phyloP scores from a whole-genome alignment of 805 yeast genomes.

The Diddensiella santjacobensis region DNA sequence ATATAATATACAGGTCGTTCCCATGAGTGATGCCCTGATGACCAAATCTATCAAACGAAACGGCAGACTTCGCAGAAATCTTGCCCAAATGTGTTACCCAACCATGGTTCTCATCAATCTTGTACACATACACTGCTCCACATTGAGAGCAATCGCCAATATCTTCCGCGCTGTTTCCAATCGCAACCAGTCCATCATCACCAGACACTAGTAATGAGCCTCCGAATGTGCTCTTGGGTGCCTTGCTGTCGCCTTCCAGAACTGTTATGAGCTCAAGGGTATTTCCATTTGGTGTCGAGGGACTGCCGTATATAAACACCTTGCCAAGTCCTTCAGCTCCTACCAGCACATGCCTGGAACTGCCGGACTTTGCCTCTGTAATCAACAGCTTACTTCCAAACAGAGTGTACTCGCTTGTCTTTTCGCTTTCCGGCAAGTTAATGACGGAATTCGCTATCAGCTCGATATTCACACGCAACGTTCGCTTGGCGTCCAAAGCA shows the following conservation, averaged over 20 bases:
- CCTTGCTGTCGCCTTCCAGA: conserved; percentile 11
- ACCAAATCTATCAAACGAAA: conserved; percentile 34
- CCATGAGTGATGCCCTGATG: conserved; percentile 29
- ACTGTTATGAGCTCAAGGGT: conserved; percentile 18
- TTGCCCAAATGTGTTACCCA: conserved; percentile 13
- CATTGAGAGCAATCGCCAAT: conserved; percentile 33
- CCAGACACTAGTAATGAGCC: conserved; percentile 24
- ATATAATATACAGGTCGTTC: conserved; percentile 36
- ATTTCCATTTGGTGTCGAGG: conserved; percentile 21
- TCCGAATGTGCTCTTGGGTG: conserved; percentile 26
- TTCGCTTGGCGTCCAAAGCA: conserved; percentile 11
- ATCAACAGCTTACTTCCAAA: conserved; percentile 39
- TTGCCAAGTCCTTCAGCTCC: conserved; percentile 39
- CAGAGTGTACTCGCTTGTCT: conserved; percentile 35
- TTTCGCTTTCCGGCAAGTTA: conserved; percentile 8
- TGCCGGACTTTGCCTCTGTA: conserved; percentile 17
- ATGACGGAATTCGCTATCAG: conserved; percentile 9
- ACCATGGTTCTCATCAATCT: conserved; percentile 23
- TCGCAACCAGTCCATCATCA: conserved; percentile 30
- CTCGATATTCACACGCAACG: conserved; percentile 15
- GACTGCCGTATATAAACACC: conserved; percentile 35
- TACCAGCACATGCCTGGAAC: conserved; percentile 35
- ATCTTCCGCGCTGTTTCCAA: conserved; percentile 33
- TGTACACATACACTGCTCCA: conserved; percentile 42
- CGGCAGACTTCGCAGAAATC: conserved; percentile 16